Conservation (phyloP, 805 yeast species). For the Blastobotrys americana region DNA sequence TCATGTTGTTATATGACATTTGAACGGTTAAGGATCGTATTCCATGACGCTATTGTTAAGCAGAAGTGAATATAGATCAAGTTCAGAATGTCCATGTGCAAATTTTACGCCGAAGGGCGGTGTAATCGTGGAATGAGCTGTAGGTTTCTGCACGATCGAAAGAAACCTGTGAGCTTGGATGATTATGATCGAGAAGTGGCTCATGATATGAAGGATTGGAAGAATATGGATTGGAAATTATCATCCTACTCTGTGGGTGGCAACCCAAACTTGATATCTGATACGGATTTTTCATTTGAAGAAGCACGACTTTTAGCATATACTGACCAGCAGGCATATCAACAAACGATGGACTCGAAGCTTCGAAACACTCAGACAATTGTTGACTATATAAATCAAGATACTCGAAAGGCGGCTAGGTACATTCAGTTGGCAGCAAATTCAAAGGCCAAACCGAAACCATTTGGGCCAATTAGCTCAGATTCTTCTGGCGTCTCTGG, state of each 20-base stretch:
- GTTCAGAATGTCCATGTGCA: conserved; percentile 9
- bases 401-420: conserved; percentile 47
- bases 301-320: conserved; percentile 18
- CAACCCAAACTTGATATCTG: conserved; percentile 12
- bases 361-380: not conserved
- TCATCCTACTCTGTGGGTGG: conserved; percentile 11
- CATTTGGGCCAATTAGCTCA: conserved; percentile 9
- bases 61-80: no score
- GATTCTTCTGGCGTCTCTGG: conserved; percentile 5
- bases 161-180: conserved; percentile 2
- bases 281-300: conserved; percentile 17
- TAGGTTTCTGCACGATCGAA: conserved; percentile 9
- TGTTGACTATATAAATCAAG: conserved; percentile 18
- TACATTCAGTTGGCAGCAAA: conserved; percentile 44
- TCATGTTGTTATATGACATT: no score
- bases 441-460: conserved; percentile 7
- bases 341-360: conserved; percentile 23
- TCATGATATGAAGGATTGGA: conserved; percentile 3
- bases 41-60: no score
- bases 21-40: no score
- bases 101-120: conserved; percentile 10
- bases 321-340: conserved; percentile 6
- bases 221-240: conserved; percentile 12
- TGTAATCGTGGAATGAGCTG: conserved; percentile 16
- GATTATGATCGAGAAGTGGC: conserved; percentile 5